Evolutionary conservation across 2,329 filamentous ascomycete genomes (phyloP).

Genomic region (Pseudocercospora cruenta): DNA sequence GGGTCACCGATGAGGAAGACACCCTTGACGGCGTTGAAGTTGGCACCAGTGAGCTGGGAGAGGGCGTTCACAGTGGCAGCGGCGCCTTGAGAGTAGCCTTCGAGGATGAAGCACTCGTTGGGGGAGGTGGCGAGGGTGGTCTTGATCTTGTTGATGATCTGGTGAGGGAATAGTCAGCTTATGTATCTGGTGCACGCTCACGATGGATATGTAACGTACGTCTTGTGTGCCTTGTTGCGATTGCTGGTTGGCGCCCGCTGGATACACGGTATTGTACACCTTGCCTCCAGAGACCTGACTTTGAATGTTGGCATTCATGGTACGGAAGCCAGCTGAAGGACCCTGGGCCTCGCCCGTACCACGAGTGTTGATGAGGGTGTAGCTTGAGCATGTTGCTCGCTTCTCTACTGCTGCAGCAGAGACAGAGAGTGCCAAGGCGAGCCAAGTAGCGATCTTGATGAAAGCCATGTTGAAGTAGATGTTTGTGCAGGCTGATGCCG

Average conservation of each 20-base stretch:
- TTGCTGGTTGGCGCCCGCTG: slow-evolving; percentile 36
- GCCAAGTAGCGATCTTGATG: neutral
- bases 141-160: slow-evolving; percentile 41
- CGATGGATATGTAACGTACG: slow-evolving; percentile 9
- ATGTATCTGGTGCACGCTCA: neutral
- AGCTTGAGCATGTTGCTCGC: slow-evolving; percentile 20
- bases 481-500: too few species aligned
- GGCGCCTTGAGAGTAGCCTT: slow-evolving; percentile 44
- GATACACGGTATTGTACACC: slow-evolving; percentile 43
- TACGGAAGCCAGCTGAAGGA: slow-evolving; percentile 37
- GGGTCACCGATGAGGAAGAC: slow-evolving; percentile 44
- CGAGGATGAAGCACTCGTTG: slow-evolving; percentile 42
- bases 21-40: slow-evolving; percentile 42
- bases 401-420: slow-evolving; percentile 18
- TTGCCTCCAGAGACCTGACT: slow-evolving; percentile 37
- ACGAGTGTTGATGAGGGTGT: slow-evolving; percentile 33
- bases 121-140: slow-evolving; percentile 32
- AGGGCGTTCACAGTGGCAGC: slow-evolving; percentile 42
- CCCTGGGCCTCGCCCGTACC: slow-evolving; percentile 34
- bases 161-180: neutral
- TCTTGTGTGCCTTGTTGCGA: slow-evolving; percentile 36
- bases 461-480: neutral
- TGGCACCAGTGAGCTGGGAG: slow-evolving; percentile 37
- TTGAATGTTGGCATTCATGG: slow-evolving; percentile 40
- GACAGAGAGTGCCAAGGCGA: slow-evolving; percentile 13